Evolutionary conservation across 306 rosid species (phyloP), one percentile per base, ranked within the genome.

Genomic region (Oemleria cerasiformis): DNA sequence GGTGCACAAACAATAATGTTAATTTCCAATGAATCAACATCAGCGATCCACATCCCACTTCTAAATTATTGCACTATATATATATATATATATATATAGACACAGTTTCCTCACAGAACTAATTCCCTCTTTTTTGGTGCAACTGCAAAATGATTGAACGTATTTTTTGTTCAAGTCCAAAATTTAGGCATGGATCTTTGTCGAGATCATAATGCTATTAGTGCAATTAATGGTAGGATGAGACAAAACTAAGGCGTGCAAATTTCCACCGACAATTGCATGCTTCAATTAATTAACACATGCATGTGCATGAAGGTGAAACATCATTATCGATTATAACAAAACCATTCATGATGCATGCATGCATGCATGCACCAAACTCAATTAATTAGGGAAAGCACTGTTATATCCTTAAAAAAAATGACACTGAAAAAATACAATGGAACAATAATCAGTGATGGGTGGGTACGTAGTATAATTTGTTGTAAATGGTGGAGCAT

Each of bases 221-320:
- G 3, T 30, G 36, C 36, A 30, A 30, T 30, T 39, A 56, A 20
- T 25, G 68, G 16, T 45, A 67, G 17, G 65, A 67, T 59, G 71
- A 23, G 67, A 58, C 68, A 67, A 21, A 19, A 14, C 60, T 19
- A 36, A 20, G 73, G 20, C 41, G 19, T 68, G 70, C 9, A 34
- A 49, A 49, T 69, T 70, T 42, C 56, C 20, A 61, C 64, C 45
- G 63, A 49, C 70, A 63, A 40, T 54, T 51, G 14, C 44, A 16
- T 19, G 54, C 63, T 41, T 50, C 36, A 51, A 42, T 1, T 3
- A 51, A 42, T 1, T 3, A 2, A 62, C 63, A 64, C 63, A 68
- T 30, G 79, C 63, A 68, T 30, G 79, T 68, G 39, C 70, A 55
- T 69, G 69, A 45, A 58, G 12, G 44, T 25, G 51, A 71, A 57